Evolutionary conservation across 176 grass and related monocot genomes (phyloP).

Genomic region (Oryza brachyantha): DNA sequence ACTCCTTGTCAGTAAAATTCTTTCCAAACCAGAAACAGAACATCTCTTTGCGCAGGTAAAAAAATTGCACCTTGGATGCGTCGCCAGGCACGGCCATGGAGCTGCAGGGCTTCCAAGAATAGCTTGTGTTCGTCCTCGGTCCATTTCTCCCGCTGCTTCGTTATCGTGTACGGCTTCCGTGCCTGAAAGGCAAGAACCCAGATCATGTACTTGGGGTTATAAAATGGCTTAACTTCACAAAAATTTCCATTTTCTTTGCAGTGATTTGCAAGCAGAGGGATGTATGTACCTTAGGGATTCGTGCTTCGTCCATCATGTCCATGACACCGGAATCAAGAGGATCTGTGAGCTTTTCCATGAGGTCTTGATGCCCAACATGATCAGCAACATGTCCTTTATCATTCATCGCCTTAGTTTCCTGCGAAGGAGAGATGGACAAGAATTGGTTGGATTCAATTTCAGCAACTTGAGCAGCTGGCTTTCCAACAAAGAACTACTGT

Average conservation of each 20-base stretch:
- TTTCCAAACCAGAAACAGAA: not conserved
- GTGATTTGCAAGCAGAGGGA: not conserved
- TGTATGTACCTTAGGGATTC: conserved; percentile 57
- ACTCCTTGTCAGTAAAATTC: not conserved
- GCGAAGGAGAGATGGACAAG: not conserved
- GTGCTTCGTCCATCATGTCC: conserved; percentile 34
- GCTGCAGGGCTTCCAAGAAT: conserved; percentile 77
- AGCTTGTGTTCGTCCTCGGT: conserved; percentile 83
- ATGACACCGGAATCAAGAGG: not conserved
- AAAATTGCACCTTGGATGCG: conserved; percentile 60
- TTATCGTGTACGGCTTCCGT: conserved; percentile 91
- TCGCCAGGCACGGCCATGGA: conserved; percentile 83
- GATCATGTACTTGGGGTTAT: not conserved
- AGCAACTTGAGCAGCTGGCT: not conserved
- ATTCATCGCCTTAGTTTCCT: conserved; percentile 18
- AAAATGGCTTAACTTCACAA: not conserved
- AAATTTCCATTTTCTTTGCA: not conserved
- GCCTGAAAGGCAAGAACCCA: conserved; percentile 39
- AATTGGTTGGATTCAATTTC: not conserved
- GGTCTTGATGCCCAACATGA: not conserved
- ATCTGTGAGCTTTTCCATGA: conserved; percentile 12
- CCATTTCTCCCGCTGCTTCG: conserved; percentile 94
- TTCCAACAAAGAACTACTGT: not conserved
- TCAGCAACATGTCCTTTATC: not conserved
- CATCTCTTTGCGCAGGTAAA: not conserved